phyloP scores from a whole-genome alignment of 306 rosid species.

The Alnus rubra region DNA sequence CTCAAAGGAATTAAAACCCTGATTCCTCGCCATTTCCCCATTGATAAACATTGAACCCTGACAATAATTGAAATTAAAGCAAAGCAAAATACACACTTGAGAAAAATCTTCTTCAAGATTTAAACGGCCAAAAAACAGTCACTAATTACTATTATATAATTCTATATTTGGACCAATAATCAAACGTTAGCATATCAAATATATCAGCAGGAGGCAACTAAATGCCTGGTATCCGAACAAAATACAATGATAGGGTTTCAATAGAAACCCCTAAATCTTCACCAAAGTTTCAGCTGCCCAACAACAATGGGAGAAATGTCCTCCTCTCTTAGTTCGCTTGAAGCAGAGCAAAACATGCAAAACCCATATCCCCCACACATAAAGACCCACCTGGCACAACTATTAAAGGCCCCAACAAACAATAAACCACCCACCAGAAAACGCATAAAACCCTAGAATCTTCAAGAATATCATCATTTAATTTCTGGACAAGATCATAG shows the following conservation, averaged over 20 bases:
- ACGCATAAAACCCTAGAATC: constrained; percentile 41
- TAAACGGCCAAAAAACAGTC: constrained; percentile 28
- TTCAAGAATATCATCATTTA: constrained; percentile 58
- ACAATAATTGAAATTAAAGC: constrained; percentile 25
- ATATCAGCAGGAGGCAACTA: constrained; percentile 27
- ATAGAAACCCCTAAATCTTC: constrained; percentile 24
- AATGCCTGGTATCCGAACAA: constrained; percentile 53
- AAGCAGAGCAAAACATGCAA: constrained; percentile 29
- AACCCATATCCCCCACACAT: constrained; percentile 25
- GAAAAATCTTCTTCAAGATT: constrained; percentile 16
- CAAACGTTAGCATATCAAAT: constrained; percentile 40
- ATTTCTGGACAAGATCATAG: constrained; percentile 16
- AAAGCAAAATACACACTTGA: not conserved
- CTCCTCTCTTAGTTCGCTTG: not conserved
- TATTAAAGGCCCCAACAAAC: constrained; percentile 10
- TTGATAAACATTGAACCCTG: not conserved
- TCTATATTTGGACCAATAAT: constrained; percentile 18
- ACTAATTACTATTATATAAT: not conserved
- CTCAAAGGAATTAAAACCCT: constrained; percentile 38
- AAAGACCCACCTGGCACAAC: constrained; percentile 20
- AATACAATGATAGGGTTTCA: constrained; percentile 6
- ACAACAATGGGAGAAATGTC: constrained; percentile 22
- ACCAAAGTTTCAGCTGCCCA: not conserved
- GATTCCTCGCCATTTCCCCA: constrained; percentile 28
- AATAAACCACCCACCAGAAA: constrained; percentile 32